Base-by-base conservation (phyloP, 805 yeast species). In the Yarrowia hollandica region DNA sequence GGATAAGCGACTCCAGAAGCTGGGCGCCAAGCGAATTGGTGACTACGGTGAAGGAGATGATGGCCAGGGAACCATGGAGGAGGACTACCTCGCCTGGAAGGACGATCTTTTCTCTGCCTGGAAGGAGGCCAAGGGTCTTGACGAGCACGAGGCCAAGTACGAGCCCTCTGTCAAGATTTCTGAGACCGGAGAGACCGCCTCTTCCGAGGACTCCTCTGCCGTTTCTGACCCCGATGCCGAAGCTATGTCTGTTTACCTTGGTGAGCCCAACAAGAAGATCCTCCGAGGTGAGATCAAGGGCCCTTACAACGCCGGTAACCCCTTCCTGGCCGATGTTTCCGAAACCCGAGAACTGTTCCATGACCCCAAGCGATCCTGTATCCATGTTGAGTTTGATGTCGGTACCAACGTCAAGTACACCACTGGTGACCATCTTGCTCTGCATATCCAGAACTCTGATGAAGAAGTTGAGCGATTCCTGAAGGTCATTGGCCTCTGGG, bases 381-480 rank as follows among this genome's bases (percentile, higher is more conserved):
- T 92, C 61, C 98, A 92, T 70, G 82, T 86, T 50, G 98, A 94
- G 73, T 84, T 92, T 66, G 97, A 92, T 68, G 74, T 90, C 33
- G 79, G 90, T 0, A 81, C 75, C 25, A 79, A 92, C 4, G 76
- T 94, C 68, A 83, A 85, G 66, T 92, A 92, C 73, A 78, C 92
- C 48, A 92, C 99, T 4, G 99, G 99, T 72, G 99, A 92, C 71
- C 98, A 92, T 74, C 74, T 94, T 63, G 98, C 96, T 14, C 77
- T 94, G 60, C 89, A 97, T 95, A 94, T 97, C 31, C 88, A 94
- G 21, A 92, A 92, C 73, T 77, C 96, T 1, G 77, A 85, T 68
- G 89, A 84, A 70, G 82, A 87, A 66, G 85, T 90, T 30, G 78
- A 75, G n/a, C 76, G 78, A 39, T 86, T 94, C 65, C 74, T 86